phyloP scores from a whole-genome alignment of 2,329 filamentous ascomycete genomes.

The Ophiostoma sp. region DNA sequence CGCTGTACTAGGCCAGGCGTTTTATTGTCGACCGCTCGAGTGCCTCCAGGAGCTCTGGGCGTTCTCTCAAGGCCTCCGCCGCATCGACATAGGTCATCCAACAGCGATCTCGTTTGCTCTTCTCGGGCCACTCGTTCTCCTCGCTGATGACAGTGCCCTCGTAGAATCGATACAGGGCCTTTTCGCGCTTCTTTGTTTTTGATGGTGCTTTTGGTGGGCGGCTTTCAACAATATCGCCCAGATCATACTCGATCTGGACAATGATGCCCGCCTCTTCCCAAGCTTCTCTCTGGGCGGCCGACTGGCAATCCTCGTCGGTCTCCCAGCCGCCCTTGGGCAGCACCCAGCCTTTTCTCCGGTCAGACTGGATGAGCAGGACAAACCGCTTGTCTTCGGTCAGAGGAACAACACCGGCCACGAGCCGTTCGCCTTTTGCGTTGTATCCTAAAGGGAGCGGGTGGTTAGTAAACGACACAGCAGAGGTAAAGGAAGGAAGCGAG shows the following conservation, averaged over 20 bases:
- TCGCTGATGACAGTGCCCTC: slow-evolving; percentile 86
- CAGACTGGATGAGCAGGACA: slow-evolving; percentile 92
- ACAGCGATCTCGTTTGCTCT: slow-evolving; percentile 81
- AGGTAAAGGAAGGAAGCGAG: slow-evolving; percentile 7
- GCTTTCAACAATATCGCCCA: slow-evolving; percentile 83
- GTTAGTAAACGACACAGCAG: not conserved
- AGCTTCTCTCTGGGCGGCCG: slow-evolving; percentile 85
- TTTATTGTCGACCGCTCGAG: slow-evolving; percentile 77
- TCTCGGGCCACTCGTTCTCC: slow-evolving; percentile 88
- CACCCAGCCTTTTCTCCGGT: slow-evolving; percentile 89
- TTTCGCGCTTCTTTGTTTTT: slow-evolving; percentile 60
- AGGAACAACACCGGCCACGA: slow-evolving; percentile 93
- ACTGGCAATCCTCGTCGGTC: slow-evolving; percentile 81
- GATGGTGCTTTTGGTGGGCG: slow-evolving; percentile 65
- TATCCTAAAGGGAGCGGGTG: slow-evolving; percentile 66
- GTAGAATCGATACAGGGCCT: slow-evolving; percentile 74
- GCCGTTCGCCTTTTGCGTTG: slow-evolving; percentile 84
- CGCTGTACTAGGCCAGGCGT: not conserved
- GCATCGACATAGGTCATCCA: slow-evolving; percentile 89
- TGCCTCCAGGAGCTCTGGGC: slow-evolving; percentile 87
- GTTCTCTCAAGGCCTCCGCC: slow-evolving; percentile 69
- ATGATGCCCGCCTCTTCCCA: slow-evolving; percentile 98
- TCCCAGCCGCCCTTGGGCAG: slow-evolving; percentile 98
- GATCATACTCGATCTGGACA: slow-evolving; percentile 78
- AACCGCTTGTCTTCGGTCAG: slow-evolving; percentile 81